Conservation (phyloP, 768 basidiomycete genomes). For the Naganishia friedmannii region DNA sequence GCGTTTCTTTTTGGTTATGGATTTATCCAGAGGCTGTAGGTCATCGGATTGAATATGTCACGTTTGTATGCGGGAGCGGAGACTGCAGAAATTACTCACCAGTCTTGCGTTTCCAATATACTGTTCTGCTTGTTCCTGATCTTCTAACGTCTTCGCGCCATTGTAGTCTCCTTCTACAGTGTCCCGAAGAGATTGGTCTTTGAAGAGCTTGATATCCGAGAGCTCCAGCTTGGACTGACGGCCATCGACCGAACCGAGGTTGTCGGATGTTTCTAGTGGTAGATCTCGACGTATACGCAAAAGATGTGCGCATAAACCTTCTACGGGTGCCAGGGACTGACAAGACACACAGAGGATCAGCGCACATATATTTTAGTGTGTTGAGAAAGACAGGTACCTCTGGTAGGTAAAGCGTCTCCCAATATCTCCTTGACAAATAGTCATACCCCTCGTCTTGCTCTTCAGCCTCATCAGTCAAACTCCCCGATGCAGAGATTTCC, state of each 20-base stretch:
- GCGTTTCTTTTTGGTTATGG: neutral
- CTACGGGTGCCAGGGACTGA: conserved; percentile 5
- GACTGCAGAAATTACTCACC: neutral
- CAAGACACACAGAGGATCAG: neutral
- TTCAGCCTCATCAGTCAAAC: neutral
- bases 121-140: neutral
- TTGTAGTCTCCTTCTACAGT: neutral
- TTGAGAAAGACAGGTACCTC: neutral
- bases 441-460: neutral
- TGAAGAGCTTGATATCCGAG: neutral
- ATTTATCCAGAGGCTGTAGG: neutral
- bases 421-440: conserved; percentile 8
- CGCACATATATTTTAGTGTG: neutral
- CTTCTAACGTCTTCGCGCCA: neutral
- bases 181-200: neutral
- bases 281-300: conserved; percentile 10
- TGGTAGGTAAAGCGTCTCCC: conserved; percentile 25
- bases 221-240: neutral
- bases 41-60: neutral
- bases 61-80: neutral
- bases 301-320: neutral
- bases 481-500: neutral
- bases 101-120: neutral
- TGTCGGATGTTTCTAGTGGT: neutral
- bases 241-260: neutral